Base-by-base conservation (phyloP, 179 eudicot genomes). In the Silene coronaria region DNA sequence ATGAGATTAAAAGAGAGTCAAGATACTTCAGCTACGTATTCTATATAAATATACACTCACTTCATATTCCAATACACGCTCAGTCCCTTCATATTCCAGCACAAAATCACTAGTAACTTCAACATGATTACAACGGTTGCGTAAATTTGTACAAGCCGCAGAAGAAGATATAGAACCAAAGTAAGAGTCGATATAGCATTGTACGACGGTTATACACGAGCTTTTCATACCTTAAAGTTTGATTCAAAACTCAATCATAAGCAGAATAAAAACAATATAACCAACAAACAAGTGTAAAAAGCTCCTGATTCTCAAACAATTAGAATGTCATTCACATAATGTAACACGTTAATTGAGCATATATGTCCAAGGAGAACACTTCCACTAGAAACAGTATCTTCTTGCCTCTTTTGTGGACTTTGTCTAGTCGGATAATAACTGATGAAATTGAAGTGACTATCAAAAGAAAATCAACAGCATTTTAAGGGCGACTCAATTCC, bases 401-500 rank as follows among this genome's bases (percentile, higher is more conserved):
- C 42, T 14, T 58, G 16, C 45, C 45, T 10, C 14, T 21, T 42
- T 55, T n/a, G 8, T 48, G 21, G 66, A 26, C 4, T 61, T 26
- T 4, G 63, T 8, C 21, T 60, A 22, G 23, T 12, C 10, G 6
- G 27, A n/a, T 22, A 32, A 38, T 22, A n/a, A 69, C n/a, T 23
- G 23, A 38, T 1, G 45, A 38, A 38, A 7, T 38, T 0, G 45
- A 38, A 12, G 45, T 9, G 45, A 38, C 45, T 12, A 38, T 38
- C 45, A 38, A 38, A 59, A 11, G 23, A 61, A 27, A 21, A 67
- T 17, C 22, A 27, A 4, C 30, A 36, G 59, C 28, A 28, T 53
- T 68, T 32, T 6, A 22, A 12, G 28, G 79, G 38, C 45, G 69
- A 48, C 11, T 32, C 4, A 48, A 73, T 73, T 34, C 74, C 85